Evolutionary conservation across 75 land plant genomes (phyloP).

Genomic region (Isoetes taiwanensis): DNA sequence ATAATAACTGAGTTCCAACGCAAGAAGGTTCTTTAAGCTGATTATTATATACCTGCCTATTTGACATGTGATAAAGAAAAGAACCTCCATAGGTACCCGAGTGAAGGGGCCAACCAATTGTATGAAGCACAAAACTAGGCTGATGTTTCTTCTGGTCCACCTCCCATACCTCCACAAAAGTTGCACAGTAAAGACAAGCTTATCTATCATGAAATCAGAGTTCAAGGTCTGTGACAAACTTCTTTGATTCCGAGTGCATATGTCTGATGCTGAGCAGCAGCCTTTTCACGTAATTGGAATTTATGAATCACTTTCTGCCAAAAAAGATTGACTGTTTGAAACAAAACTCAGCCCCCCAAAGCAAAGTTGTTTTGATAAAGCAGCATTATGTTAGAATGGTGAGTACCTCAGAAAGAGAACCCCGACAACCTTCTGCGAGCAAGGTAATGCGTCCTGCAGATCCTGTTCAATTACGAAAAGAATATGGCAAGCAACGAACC

Average conservation of each 20-base stretch:
- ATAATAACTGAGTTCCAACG: too few relatives aligned
- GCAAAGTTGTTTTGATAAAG: background rate
- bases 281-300: constrained; percentile 56
- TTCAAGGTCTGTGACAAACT: constrained; percentile 41
- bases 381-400: background rate
- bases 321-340: background rate
- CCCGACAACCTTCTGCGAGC: constrained; percentile 92
- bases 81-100: constrained; percentile 81
- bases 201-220: background rate
- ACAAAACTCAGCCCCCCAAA: background rate
- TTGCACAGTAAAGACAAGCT: constrained; percentile 4
- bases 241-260: constrained; percentile 96
- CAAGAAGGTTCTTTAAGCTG: too few relatives aligned
- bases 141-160: constrained; percentile 57
- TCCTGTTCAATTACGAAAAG: background rate
- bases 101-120: constrained; percentile 92
- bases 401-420: constrained; percentile 78
- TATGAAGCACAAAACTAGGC: constrained; percentile 82
- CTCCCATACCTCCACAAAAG: constrained; percentile 75
- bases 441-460: constrained; percentile 70
- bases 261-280: constrained; percentile 74
- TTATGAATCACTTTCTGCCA: constrained; percentile 57
- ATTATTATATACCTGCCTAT: constrained; percentile 82
- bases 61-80: constrained; percentile 89
- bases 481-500: too few relatives aligned